Evolutionary conservation across 2,329 filamentous ascomycete species (phyloP).

Genomic region (Chrysoporthe austroafricana): DNA sequence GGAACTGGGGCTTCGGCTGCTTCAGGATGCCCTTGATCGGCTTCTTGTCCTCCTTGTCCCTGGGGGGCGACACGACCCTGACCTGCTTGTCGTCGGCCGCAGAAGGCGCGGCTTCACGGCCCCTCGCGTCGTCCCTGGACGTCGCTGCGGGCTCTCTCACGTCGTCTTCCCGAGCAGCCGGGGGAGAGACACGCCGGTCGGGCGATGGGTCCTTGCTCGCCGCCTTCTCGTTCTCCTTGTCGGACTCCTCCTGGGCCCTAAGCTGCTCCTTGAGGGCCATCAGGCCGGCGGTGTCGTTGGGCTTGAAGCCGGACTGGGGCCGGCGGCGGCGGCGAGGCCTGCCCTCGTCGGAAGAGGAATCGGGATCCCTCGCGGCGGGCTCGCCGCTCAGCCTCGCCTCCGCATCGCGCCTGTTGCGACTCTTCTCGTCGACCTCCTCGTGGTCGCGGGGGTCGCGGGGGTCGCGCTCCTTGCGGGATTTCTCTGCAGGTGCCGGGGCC

Average conservation of each 20-base stretch:
- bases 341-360: conserved; percentile 46
- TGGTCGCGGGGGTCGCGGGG: conserved; percentile 30
- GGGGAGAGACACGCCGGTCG: conserved; percentile 28
- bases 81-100: conserved; percentile 51
- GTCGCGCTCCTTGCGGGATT: conserved; percentile 28
- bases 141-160: conserved; percentile 6
- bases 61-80: conserved; percentile 75
- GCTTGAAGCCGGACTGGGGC: conserved; percentile 50
- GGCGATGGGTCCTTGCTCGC: conserved; percentile 32
- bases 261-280: conserved; percentile 55
- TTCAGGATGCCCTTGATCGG: conserved; percentile 85
- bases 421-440: conserved; percentile 30
- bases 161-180: conserved; percentile 17
- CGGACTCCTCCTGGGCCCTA: conserved; percentile 45
- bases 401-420: conserved; percentile 43
- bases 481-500: conserved; percentile 18
- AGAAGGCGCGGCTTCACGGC: conserved; percentile 45
- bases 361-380: conserved; percentile 44
- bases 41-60: conserved; percentile 66
- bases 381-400: conserved; percentile 45
- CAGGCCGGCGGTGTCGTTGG: conserved; percentile 55
- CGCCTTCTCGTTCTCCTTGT: conserved; percentile 32
- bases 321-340: conserved; percentile 44
- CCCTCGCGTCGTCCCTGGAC: conserved; percentile 42
- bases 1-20: conserved; percentile 79